Base-by-base conservation (phyloP, 2,329 filamentous ascomycete genomes). In the Diaporthe velutina region DNA sequence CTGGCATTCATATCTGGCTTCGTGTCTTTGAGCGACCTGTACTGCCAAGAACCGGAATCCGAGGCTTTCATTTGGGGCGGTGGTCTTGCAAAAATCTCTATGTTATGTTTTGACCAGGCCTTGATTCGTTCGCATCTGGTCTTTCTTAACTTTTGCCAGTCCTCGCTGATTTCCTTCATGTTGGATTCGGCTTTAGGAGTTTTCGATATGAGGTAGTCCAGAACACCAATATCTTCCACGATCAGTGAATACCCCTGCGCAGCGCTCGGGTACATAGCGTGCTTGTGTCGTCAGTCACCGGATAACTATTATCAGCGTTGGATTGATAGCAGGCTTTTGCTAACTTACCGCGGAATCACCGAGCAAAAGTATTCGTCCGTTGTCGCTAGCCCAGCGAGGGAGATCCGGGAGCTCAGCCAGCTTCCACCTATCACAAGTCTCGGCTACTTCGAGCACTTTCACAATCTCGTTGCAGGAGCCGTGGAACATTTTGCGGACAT, bases 381-480 rank as follows among this genome's bases (percentile, higher is more conserved):
- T 75, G 50, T 70, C 42, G 57, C 77, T 78, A 1, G 75, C 73
- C 78, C 78, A 79, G 1, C 78, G 77, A 33, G 78, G 77, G 4
- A 78, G 74, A 40, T 79, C 70, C 2, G 78, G 77, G 42, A 78
- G 74, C 71, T 78, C 78, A n/a, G 77, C 76, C 1, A 79, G 72
- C 48, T 72, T 76, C 77, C 78, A 79, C 48, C 78, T 74, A 40
- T 78, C 77, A 57, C 78, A 78, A 17, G 72, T n/a, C 2, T 73
- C 50, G 10, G 77, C 73, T 22, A 74, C 40, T 3, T 67, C 58
- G 17, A 79, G 68, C 1, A 64, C 73, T 50, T 74, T 75, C 25
- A 73, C 70, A 30, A 79, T 42, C 57, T 78, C 78, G 4, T 55
- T 64, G 40, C 75, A 78, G 2, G 76, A 64, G 13, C 52, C 71